Conservation (phyloP, 192 early-diverging fungal species). For the Glomus cerebriforme region DNA sequence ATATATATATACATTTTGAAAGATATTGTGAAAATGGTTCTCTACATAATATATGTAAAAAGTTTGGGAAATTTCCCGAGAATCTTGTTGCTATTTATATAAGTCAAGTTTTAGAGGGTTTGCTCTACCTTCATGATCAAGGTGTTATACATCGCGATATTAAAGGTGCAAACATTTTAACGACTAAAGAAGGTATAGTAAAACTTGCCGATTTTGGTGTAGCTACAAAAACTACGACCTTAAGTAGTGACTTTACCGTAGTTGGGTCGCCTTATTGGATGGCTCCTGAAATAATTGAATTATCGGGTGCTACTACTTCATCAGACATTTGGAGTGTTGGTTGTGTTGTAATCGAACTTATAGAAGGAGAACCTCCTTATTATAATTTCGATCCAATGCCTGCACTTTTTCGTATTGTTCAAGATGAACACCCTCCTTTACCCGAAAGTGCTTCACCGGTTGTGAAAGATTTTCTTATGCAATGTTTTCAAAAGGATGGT, state of each 20-base stretch:
- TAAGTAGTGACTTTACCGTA: constrained; percentile 46
- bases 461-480: constrained; percentile 73
- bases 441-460: constrained; percentile 61
- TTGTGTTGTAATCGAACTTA: constrained; percentile 70
- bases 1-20: background rate
- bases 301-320: constrained; percentile 66
- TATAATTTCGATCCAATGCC: constrained; percentile 69
- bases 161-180: constrained; percentile 81
- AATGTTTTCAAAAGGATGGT: constrained; percentile 81
- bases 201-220: constrained; percentile 84
- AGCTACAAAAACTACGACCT: constrained; percentile 59
- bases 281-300: constrained; percentile 72
- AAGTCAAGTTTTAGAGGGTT: constrained; percentile 82
- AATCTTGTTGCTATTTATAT: constrained; percentile 73
- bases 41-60: constrained; percentile 66
- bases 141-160: constrained; percentile 92
- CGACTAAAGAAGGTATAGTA: constrained; percentile 68
- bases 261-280: constrained; percentile 81
- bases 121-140: constrained; percentile 82
- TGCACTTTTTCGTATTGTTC: constrained; percentile 69
- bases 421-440: constrained; percentile 76
- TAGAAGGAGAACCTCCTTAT: constrained; percentile 72
- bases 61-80: constrained; percentile 75
- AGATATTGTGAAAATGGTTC: constrained; percentile 76
- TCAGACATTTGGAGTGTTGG: constrained; percentile 76